phyloP scores from a whole-genome alignment of 768 basidiomycete genomes.

The Wakefieldia striispora region DNA sequence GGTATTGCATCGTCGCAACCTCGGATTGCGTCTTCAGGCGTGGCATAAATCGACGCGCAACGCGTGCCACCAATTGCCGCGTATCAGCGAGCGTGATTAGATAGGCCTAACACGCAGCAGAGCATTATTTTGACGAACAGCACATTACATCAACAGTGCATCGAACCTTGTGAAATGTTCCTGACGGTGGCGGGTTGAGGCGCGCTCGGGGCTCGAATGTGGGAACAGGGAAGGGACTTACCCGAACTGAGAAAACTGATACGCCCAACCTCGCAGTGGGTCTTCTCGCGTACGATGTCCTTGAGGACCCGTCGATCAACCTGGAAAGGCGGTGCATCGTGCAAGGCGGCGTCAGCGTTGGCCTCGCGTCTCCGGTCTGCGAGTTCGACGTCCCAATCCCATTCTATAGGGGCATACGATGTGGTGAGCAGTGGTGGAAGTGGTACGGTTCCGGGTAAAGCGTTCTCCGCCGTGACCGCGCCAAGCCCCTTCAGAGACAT shows the following conservation, averaged over 20 bases:
- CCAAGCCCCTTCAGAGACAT: slow-evolving; percentile 12
- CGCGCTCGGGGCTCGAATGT: neutral
- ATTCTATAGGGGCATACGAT: slow-evolving; percentile 38
- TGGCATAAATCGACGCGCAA: slow-evolving; percentile 84
- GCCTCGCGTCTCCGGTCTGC: slow-evolving; percentile 66
- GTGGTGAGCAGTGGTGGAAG: slow-evolving; percentile 11
- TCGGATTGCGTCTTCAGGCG: slow-evolving; percentile 85
- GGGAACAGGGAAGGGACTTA: slow-evolving; percentile 32
- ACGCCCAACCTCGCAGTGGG: slow-evolving; percentile 61
- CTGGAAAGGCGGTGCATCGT: slow-evolving; percentile 64
- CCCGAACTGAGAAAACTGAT: slow-evolving; percentile 77
- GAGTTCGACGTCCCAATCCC: slow-evolving; percentile 73
- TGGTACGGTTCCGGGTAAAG: slow-evolving; percentile 22
- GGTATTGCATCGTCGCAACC: slow-evolving; percentile 80
- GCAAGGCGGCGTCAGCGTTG: slow-evolving; percentile 58
- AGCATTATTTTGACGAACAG: slow-evolving; percentile 7
- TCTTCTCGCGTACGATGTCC: slow-evolving; percentile 74
- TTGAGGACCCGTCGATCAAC: slow-evolving; percentile 74
- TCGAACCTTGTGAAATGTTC: slow-evolving; percentile 81
- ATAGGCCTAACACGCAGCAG: slow-evolving; percentile 55
- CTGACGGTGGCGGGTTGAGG: slow-evolving; percentile 34
- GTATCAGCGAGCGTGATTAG: slow-evolving; percentile 63
- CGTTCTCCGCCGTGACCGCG: neutral
- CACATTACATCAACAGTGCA: neutral
- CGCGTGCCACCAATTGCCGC: slow-evolving; percentile 68